Evolutionary conservation across 768 basidiomycete genomes (phyloP).

Genomic region (Saitozyma podzolica): DNA sequence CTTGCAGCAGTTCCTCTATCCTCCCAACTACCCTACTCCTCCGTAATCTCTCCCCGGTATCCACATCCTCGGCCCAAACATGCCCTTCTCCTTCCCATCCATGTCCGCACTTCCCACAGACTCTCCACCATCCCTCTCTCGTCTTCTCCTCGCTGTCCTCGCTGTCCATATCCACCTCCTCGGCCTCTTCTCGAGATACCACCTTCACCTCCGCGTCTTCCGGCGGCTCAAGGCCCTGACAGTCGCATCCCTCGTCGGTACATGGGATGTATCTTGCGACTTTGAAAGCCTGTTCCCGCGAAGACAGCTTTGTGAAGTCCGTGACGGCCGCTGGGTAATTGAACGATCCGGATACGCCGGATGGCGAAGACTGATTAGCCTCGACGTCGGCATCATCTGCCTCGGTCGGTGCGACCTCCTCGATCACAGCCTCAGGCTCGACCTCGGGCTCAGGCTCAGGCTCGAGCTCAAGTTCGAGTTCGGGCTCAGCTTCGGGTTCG

Average conservation of each 20-base stretch:
- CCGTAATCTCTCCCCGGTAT: slow-evolving; percentile 52
- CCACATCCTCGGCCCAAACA: slow-evolving; percentile 60
- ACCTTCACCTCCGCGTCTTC: slow-evolving; percentile 62
- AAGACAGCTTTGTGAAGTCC: slow-evolving; percentile 26
- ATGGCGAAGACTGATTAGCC: background rate
- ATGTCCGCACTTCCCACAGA: slow-evolving; percentile 48
- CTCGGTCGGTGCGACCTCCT: slow-evolving; percentile 12
- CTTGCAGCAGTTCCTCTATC: slow-evolving; percentile 79
- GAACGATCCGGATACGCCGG: background rate
- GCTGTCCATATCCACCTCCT: slow-evolving; percentile 66
- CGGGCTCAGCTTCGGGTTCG: slow-evolving; percentile 10
- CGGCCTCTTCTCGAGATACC: slow-evolving; percentile 27
- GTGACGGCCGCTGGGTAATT: slow-evolving; percentile 27
- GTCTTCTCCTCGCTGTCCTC: slow-evolving; percentile 66
- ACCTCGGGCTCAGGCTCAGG: background rate
- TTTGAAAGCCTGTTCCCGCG: slow-evolving; percentile 56
- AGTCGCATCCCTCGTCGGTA: slow-evolving; percentile 61
- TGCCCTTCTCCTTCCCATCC: slow-evolving; percentile 47
- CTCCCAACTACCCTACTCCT: slow-evolving; percentile 72
- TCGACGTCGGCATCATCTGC: slow-evolving; percentile 10
- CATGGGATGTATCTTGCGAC: slow-evolving; percentile 81
- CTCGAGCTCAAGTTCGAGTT: slow-evolving; percentile 7
- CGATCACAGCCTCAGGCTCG: slow-evolving; percentile 11
- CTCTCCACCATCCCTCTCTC: slow-evolving; percentile 55
- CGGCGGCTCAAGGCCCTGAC: slow-evolving; percentile 70